A percentile compares a stretch with the other conserved stretches of the same genome.
These are phyloP conservation scores for Hyphodiscus sp. DNA, from an alignment of 2,329 filamentous ascomycete genomes.

Conservation along the genomic window DNA sequence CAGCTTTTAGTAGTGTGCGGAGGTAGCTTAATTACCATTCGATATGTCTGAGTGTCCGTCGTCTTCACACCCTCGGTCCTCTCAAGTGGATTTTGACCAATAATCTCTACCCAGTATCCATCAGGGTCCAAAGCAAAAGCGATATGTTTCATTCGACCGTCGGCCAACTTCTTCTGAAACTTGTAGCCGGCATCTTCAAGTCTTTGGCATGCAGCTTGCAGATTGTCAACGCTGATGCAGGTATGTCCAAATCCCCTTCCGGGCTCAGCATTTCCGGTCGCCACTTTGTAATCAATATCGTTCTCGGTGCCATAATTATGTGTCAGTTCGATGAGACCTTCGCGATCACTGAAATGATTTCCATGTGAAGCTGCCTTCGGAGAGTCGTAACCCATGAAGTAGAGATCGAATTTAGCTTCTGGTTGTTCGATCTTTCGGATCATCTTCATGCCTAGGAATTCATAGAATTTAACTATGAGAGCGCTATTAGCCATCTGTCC, in stretches of 20 bases:
- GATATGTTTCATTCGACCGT: conserved; percentile 81
- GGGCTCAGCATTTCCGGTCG: conserved; percentile 88
- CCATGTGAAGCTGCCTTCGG: conserved; percentile 67
- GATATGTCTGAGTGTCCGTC: conserved; percentile 71
- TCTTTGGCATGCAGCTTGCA: conserved; percentile 83
- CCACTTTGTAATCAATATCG: conserved; percentile 71
- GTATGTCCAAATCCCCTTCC: conserved; percentile 67
- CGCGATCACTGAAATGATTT: conserved; percentile 69
- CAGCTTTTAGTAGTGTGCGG: not conserved
- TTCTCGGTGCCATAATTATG: conserved; percentile 84
- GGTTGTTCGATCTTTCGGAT: conserved; percentile 77
- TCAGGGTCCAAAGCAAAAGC: conserved; percentile 89
- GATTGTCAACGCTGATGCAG: conserved; percentile 74
- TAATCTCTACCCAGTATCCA: conserved; percentile 77
- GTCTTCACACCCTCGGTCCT: conserved; percentile 64
- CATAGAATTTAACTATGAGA: conserved; percentile 75
- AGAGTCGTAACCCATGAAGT: conserved; percentile 87
- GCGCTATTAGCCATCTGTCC: not conserved
- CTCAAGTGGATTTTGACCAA: conserved; percentile 65
- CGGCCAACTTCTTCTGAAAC: conserved; percentile 91
- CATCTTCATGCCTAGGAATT: conserved; percentile 81
- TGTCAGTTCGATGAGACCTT: conserved; percentile 83
- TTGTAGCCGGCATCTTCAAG: conserved; percentile 85
- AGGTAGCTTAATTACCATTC: conserved; percentile 44
- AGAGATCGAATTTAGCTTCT: conserved; percentile 88